phyloP scores from a whole-genome alignment of 192 early-diverging fungal genomes.

The Backusella luteola region DNA sequence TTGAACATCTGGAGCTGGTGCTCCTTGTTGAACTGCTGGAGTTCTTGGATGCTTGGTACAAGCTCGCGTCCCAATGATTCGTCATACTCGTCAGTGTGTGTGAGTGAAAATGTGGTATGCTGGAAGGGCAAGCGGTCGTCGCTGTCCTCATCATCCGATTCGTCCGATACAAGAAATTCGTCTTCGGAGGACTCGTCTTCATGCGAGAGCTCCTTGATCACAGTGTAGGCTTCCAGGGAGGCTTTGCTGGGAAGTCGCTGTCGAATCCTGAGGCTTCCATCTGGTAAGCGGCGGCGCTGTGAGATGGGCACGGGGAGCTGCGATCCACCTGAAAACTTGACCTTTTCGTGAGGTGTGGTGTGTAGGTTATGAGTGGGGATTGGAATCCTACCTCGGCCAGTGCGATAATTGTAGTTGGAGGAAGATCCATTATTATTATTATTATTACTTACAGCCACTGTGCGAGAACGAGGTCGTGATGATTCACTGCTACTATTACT shows the following conservation, averaged over 20 bases:
- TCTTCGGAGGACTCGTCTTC: conserved; percentile 57
- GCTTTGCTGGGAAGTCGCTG: conserved; percentile 39
- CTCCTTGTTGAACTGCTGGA: conserved; percentile 17
- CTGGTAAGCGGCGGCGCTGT: not conserved
- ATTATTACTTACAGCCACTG: not conserved
- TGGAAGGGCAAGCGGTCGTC: not conserved
- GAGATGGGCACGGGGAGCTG: conserved; percentile 5
- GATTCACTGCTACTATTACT: not conserved
- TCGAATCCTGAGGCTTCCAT: conserved; percentile 18
- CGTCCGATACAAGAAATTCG: conserved; percentile 36
- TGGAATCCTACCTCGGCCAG: not conserved
- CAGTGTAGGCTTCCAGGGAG: conserved; percentile 51
- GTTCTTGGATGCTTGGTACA: conserved; percentile 8
- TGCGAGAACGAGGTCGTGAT: not conserved
- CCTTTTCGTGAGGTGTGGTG: not conserved
- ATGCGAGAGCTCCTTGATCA: conserved; percentile 38
- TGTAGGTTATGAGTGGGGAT: not conserved
- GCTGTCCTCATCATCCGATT: conserved; percentile 13
- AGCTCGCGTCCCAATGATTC: conserved; percentile 30
- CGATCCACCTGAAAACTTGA: not conserved
- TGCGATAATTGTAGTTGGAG: not conserved
- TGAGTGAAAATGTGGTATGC: conserved; percentile 49
- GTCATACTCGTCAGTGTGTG: conserved; percentile 56
- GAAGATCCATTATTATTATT: not conserved
- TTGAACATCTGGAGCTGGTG: conserved; percentile 18